Evolutionary conservation across 768 basidiomycete species (phyloP).

Genomic region (Russula griseocarnosa): DNA sequence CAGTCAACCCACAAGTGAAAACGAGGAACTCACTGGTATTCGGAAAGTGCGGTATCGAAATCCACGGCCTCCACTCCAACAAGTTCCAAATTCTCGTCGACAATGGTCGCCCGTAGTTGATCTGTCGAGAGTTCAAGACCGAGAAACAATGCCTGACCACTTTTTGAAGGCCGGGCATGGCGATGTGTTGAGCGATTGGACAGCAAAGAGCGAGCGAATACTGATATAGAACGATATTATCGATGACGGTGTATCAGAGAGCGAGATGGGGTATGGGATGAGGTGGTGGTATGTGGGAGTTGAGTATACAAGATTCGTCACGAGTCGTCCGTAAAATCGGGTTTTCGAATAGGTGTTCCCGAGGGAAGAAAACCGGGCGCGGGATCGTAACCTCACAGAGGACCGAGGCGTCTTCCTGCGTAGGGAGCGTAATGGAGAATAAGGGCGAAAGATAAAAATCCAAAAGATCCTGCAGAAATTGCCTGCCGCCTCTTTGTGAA

Average conservation of each 20-base stretch:
- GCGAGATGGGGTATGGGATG: conserved; percentile 2
- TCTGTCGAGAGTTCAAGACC: conserved; percentile 84
- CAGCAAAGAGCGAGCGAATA: not conserved
- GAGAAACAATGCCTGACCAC: conserved; percentile 60
- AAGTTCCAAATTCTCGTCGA: conserved; percentile 78
- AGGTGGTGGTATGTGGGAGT: conserved; percentile 2
- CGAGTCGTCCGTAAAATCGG: conserved; percentile 4
- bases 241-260: not conserved
- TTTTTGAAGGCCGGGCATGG: conserved; percentile 35
- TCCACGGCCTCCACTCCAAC: conserved; percentile 80
- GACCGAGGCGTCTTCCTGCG: not conserved
- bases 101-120: conserved; percentile 76
- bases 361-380: conserved; percentile 8
- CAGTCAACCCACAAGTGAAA: conserved; percentile 10
- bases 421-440: conserved; percentile 5
- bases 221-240: not conserved
- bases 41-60: conserved; percentile 73
- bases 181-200: not conserved
- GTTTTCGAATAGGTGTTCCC: conserved; percentile 5
- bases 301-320: conserved; percentile 11
- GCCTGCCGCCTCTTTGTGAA: not conserved
- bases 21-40: conserved; percentile 65
- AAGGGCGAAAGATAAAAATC: not conserved
- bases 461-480: not conserved
- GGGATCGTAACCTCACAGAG: conserved; percentile 8